Conservation (phyloP, 202 grass and related monocot genomes). For the Hordeum pubiflorum region DNA sequence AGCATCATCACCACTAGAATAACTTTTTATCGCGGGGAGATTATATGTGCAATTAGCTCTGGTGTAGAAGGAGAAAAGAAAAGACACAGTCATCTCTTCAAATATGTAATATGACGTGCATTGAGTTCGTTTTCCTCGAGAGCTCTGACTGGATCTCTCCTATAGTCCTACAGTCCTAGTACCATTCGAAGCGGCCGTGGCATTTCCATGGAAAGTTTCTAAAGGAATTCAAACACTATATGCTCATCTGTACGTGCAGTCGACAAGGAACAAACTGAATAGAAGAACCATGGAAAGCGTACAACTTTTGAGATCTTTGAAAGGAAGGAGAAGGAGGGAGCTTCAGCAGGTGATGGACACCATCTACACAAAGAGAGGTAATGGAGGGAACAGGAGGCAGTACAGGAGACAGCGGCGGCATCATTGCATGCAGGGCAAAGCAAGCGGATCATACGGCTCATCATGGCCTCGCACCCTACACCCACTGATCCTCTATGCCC, state of each 20-base stretch:
- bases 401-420: conserved; percentile 16
- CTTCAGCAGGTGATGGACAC: too few relatives aligned
- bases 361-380: not conserved
- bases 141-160: not conserved
- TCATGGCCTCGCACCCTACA: conserved; percentile 22
- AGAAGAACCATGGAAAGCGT: too few relatives aligned
- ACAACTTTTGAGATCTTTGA: too few relatives aligned
- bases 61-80: not conserved
- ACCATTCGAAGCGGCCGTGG: too few relatives aligned
- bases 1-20: not conserved
- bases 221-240: too few relatives aligned
- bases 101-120: not conserved
- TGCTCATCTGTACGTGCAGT: too few relatives aligned
- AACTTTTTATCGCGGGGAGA: not conserved
- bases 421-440: conserved; percentile 50
- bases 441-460: conserved; percentile 64
- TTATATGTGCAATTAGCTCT: not conserved
- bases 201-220: too few relatives aligned
- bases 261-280: too few relatives aligned
- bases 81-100: not conserved
- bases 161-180: not conserved
- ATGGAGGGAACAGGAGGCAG: not conserved
- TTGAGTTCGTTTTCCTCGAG: not conserved
- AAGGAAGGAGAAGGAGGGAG: too few relatives aligned
- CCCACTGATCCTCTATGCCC: conserved; percentile 15